Conservation (phyloP, 345 rosid genomes). For the Eucalyptus sp. region DNA sequence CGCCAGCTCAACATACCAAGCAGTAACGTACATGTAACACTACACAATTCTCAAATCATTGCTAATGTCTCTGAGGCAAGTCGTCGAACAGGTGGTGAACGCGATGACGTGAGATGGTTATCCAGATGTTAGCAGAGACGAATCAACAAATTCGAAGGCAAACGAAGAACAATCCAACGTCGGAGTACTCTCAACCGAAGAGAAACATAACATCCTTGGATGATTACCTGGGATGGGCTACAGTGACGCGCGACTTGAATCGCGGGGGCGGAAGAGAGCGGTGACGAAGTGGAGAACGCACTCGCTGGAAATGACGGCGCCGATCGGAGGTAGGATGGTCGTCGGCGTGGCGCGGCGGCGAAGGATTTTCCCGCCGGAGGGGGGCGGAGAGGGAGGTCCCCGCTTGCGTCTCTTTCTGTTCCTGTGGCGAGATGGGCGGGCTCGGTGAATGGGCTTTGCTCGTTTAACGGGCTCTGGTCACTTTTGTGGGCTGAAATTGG, state of each 20-base stretch:
- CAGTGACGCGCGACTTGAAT: neutral
- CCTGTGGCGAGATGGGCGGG: neutral
- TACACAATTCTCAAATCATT: too few relatives aligned
- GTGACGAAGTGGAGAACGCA: neutral
- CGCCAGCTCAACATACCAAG: too few relatives aligned
- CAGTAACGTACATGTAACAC: too few relatives aligned
- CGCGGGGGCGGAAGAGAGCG: neutral
- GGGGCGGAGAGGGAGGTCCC: neutral
- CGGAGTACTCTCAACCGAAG: too few relatives aligned
- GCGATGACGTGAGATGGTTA: too few relatives aligned
- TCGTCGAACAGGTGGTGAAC: too few relatives aligned
- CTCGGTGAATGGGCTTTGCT: neutral
- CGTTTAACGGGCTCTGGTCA: neutral
- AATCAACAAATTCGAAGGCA: too few relatives aligned
- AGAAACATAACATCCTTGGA: too few relatives aligned
- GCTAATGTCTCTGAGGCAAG: too few relatives aligned
- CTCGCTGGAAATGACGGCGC: neutral
- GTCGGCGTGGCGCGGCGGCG: neutral
- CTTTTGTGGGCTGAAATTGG: neutral
- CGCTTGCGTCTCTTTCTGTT: neutral
- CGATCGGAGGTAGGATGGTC: neutral
- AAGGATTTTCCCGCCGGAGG: neutral
- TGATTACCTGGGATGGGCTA: neutral
- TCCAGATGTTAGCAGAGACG: too few relatives aligned
- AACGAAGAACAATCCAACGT: too few relatives aligned